Percentiles rank a stretch among this genome's conserved stretches.
Conservation (phyloP, 2,329 filamentous ascomycete genomes). For the Endothia cerciana region DNA sequence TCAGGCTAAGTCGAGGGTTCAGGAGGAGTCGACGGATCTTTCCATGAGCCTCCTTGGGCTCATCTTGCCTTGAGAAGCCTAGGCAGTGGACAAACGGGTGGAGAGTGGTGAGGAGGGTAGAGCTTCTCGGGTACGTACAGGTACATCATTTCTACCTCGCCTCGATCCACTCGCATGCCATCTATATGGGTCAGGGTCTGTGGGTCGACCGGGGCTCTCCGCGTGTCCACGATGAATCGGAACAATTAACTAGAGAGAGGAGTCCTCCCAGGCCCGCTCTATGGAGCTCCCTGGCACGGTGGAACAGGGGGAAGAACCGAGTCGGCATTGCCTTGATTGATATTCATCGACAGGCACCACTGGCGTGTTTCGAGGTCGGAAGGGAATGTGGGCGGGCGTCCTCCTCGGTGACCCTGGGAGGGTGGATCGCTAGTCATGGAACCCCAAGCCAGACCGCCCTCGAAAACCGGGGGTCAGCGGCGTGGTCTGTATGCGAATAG, state of each 20-base stretch:
- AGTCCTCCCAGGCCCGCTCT: slow-evolving; percentile 22
- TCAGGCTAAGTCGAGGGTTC: slow-evolving; percentile 4
- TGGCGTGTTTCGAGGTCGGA: slow-evolving; percentile 27
- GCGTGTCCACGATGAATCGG: slow-evolving; percentile 30
- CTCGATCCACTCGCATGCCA: slow-evolving; percentile 13
- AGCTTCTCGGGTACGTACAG: slow-evolving; percentile 21
- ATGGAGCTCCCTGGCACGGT: slow-evolving; percentile 26
- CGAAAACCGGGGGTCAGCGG: slow-evolving; percentile 11
- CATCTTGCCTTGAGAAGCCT: slow-evolving; percentile 25
- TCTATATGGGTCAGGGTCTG: slow-evolving; percentile 26
- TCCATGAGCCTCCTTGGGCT: slow-evolving; percentile 20
- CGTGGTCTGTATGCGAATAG: not conserved
- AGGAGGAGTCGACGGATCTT: slow-evolving; percentile 25
- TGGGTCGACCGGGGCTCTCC: slow-evolving; percentile 30
- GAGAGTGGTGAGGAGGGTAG: slow-evolving; percentile 26
- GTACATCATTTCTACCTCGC: slow-evolving; percentile 14
- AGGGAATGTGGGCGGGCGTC: slow-evolving; percentile 16
- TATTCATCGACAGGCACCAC: slow-evolving; percentile 23
- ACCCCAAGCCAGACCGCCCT: slow-evolving; percentile 1
- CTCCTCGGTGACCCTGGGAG: slow-evolving; percentile 8
- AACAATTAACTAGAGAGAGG: slow-evolving; percentile 30
- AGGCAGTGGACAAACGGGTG: slow-evolving; percentile 23
- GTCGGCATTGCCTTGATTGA: slow-evolving; percentile 17
- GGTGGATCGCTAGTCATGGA: slow-evolving; percentile 11
- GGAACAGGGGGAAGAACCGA: slow-evolving; percentile 17